Percentiles rank a stretch among this genome's conserved stretches.
These are phyloP conservation scores for Ganoderma sp. DNA, from an alignment of 1,284 basidiomycete genomes.

Conservation along the genomic window DNA sequence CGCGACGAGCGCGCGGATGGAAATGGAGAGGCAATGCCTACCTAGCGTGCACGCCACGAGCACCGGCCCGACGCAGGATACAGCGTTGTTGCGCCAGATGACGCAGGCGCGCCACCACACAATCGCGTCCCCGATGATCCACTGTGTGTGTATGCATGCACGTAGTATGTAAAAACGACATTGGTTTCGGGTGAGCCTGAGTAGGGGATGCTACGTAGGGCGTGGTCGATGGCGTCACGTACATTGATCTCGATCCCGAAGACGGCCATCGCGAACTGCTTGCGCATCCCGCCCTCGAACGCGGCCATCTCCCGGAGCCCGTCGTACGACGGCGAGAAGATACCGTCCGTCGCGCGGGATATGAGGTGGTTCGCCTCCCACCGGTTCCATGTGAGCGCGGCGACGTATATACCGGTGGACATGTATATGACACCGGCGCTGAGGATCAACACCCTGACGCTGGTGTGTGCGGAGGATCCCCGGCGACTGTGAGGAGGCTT, in stretches of 20 bases:
- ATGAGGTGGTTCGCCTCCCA: neutral
- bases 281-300: neutral
- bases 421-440: neutral
- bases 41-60: neutral
- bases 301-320: neutral
- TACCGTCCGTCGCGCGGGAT: neutral
- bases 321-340: neutral
- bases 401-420: neutral
- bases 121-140: neutral
- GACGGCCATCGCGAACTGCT: neutral
- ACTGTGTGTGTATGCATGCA: neutral
- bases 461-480: neutral
- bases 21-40: neutral
- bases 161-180: too few relatives aligned
- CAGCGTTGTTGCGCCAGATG: neutral
- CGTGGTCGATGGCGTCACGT: too few relatives aligned
- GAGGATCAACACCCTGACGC: neutral
- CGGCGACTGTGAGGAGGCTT: neutral
- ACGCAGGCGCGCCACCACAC: neutral
- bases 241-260: neutral
- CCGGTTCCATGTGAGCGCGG: neutral
- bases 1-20: too few relatives aligned
- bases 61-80: neutral
- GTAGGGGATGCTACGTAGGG: too few relatives aligned
- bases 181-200: too few relatives aligned